Percentiles rank a stretch among this genome's conserved stretches.
Conservation (phyloP, 495 filamentous ascomycete genomes). For the Rostrohypoxylon terebratum region DNA sequence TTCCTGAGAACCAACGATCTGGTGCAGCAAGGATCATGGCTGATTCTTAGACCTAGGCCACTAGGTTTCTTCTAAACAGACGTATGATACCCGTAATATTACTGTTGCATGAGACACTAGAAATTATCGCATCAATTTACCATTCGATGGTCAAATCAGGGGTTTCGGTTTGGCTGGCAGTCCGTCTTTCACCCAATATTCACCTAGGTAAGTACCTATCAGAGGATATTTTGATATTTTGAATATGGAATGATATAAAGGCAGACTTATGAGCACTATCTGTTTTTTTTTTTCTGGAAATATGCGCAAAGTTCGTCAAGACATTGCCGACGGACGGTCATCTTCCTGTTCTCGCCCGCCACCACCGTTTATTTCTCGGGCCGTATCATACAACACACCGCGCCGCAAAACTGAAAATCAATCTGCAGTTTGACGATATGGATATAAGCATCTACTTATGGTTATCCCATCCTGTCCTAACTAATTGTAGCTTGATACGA, state of each 20-base stretch:
- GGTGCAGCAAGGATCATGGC: neutral
- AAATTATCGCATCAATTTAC: neutral
- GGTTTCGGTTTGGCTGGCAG: neutral
- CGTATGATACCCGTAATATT: neutral
- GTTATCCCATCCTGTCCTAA: neutral
- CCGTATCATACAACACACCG: neutral
- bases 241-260: too few relatives aligned
- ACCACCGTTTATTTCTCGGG: neutral
- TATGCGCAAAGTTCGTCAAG: too few relatives aligned
- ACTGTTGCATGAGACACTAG: neutral
- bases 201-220: neutral
- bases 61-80: neutral
- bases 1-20: neutral
- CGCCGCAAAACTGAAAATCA: neutral
- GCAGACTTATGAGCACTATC: too few relatives aligned
- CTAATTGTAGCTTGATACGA: neutral
- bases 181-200: neutral
- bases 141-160: neutral
- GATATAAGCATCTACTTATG: neutral
- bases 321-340: too few relatives aligned
- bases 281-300: too few relatives aligned
- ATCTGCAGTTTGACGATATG: neutral
- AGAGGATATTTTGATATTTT: too few relatives aligned
- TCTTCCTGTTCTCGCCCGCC: too few relatives aligned
- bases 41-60: conserved; percentile 1